Evolutionary conservation across 2,329 filamentous ascomycete genomes (phyloP).

Genomic region (Boeremia exigua): DNA sequence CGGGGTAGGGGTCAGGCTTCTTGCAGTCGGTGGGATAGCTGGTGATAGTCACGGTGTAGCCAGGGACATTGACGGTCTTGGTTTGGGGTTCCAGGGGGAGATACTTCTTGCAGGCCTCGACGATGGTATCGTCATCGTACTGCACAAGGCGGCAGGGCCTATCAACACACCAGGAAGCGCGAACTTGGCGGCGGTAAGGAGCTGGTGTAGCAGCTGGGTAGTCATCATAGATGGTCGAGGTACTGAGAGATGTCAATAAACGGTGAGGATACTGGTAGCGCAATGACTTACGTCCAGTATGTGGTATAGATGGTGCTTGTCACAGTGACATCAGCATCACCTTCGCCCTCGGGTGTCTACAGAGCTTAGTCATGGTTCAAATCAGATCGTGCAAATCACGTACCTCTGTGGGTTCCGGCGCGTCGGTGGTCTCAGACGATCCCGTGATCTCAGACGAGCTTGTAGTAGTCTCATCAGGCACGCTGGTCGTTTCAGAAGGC

Average conservation of each 20-base stretch:
- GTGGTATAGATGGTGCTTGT: conserved; percentile 12
- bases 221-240: conserved; percentile 3
- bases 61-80: conserved; percentile 3
- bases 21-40: conserved; percentile 15
- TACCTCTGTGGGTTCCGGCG: neutral
- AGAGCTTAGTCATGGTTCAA: neutral
- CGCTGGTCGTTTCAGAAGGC: neutral
- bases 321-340: conserved; percentile 7
- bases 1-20: conserved; percentile 4
- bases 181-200: conserved; percentile 4
- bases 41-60: conserved; percentile 5
- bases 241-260: neutral
- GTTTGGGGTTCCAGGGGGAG: neutral
- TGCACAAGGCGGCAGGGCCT: conserved; percentile 23
- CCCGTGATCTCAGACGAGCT: neutral
- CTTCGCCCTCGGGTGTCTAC: neutral
- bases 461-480: neutral
- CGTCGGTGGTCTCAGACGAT: too few species aligned
- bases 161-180: conserved; percentile 18
- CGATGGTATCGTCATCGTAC: conserved; percentile 15
- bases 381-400: neutral
- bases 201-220: conserved; percentile 9
- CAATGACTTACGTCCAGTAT: conserved; percentile 5
- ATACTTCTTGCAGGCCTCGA: conserved; percentile 21
- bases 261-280: too few species aligned